These are phyloP conservation scores for Aaosphaeria pasadenensis DNA, from an alignment of 2,329 filamentous ascomycete genomes.

Conservation along the genomic window DNA sequence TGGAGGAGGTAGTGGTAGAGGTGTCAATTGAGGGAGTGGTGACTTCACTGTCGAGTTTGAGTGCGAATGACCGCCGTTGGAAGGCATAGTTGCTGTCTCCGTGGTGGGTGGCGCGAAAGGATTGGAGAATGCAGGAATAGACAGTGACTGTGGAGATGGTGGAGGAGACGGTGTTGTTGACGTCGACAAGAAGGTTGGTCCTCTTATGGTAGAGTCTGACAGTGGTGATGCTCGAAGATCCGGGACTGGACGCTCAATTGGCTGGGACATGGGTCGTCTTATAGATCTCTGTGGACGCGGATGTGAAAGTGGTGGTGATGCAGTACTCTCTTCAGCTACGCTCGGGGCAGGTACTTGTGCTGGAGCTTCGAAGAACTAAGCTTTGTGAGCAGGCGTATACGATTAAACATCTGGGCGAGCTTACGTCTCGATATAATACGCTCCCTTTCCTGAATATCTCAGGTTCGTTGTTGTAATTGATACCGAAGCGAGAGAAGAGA, in stretches of 20 bases:
- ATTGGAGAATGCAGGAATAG: constrained; percentile 19
- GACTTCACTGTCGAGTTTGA: constrained; percentile 14
- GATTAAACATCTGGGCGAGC: constrained; percentile 19
- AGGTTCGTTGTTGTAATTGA: constrained; percentile 97
- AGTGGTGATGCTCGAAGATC: constrained; percentile 10
- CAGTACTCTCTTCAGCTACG: background rate
- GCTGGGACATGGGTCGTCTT: constrained; percentile 14
- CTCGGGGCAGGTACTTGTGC: constrained; percentile 4
- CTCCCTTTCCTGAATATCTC: constrained; percentile 94
- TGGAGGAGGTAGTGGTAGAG: constrained; percentile 31
- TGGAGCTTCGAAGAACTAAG: too few species aligned
- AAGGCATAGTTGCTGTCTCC: constrained; percentile 4
- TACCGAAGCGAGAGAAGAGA: constrained; percentile 78
- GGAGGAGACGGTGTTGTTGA: constrained; percentile 33
- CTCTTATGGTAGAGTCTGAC: constrained; percentile 15
- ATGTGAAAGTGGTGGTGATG: constrained; percentile 15
- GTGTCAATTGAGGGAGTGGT: constrained; percentile 19
- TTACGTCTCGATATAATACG: constrained; percentile 77
- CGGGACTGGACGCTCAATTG: constrained; percentile 14
- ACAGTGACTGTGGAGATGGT: constrained; percentile 21
- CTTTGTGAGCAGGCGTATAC: too few species aligned
- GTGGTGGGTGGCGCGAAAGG: constrained; percentile 21
- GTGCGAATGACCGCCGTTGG: constrained; percentile 10
- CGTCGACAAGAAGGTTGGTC: constrained; percentile 33
- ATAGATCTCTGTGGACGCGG: constrained; percentile 11